phyloP scores from a whole-genome alignment of 139 green algal species.

The Chara braunii region DNA sequence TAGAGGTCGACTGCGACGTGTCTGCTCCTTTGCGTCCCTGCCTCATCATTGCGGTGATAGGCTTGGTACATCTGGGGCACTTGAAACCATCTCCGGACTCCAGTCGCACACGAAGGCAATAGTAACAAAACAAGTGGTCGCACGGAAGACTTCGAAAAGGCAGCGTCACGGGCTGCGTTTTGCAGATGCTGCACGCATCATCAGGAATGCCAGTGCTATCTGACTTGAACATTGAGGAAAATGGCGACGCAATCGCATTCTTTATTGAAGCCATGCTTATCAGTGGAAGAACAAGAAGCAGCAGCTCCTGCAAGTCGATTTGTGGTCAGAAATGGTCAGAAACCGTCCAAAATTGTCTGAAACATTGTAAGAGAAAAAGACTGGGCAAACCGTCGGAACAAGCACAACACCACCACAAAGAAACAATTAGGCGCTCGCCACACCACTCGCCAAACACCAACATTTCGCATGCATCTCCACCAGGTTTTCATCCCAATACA shows the following conservation, averaged over 20 bases:
- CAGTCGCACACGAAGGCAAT: constrained; percentile 51
- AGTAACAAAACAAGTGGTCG: constrained; percentile 81
- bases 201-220: neutral
- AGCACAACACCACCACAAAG: too few relatives aligned
- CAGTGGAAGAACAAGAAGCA: constrained; percentile 77
- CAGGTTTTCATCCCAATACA: too few relatives aligned
- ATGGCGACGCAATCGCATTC: constrained; percentile 7
- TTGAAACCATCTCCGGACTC: neutral
- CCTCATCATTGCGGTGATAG: too few relatives aligned
- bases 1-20: too few relatives aligned
- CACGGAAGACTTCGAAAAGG: constrained; percentile 62
- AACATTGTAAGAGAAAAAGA: too few relatives aligned
- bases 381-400: too few relatives aligned
- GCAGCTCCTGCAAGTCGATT: constrained; percentile 55
- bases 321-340: too few relatives aligned
- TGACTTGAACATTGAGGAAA: neutral
- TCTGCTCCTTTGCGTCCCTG: too few relatives aligned
- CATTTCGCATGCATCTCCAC: too few relatives aligned
- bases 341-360: too few relatives aligned
- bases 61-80: constrained; percentile 12
- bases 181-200: constrained; percentile 30
- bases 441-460: too few relatives aligned
- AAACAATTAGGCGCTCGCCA: too few relatives aligned
- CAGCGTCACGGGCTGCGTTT: constrained; percentile 13
- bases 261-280: constrained; percentile 26